These are phyloP conservation scores for Speleostelium caveatum DNA, from an alignment of 78 protist genomes.

Conservation along the genomic window DNA sequence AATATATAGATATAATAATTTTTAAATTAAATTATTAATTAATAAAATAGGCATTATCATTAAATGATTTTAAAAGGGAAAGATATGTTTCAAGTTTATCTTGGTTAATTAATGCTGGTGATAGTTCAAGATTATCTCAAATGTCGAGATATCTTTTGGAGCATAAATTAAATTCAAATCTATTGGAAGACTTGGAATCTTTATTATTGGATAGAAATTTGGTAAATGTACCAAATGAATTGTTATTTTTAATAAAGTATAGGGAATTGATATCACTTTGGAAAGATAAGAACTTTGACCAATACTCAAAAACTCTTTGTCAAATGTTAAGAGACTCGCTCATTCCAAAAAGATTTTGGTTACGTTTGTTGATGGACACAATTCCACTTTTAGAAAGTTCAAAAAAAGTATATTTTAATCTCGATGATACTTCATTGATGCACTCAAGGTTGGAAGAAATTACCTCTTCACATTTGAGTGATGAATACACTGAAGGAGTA, in stretches of 20 bases:
- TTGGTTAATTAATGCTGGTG: slow-evolving; percentile 49
- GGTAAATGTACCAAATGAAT: neutral
- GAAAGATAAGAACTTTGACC: slow-evolving; percentile 68
- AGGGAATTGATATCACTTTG: slow-evolving; percentile 40
- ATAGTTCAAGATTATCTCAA: slow-evolving; percentile 14
- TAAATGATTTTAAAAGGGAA: slow-evolving; percentile 32
- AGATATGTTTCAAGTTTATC: slow-evolving; percentile 59
- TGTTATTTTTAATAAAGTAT: slow-evolving; percentile 57
- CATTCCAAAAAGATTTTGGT: slow-evolving; percentile 53
- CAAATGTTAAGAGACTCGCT: slow-evolving; percentile 54
- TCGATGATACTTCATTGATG: slow-evolving; percentile 24
- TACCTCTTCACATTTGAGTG: slow-evolving; percentile 40
- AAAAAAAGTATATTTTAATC: slow-evolving; percentile 29
- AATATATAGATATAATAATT: neutral
- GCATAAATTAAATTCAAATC: slow-evolving; percentile 21
- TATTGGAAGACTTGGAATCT: slow-evolving; percentile 49
- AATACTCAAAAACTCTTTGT: slow-evolving; percentile 29
- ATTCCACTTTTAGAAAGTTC: slow-evolving; percentile 45
- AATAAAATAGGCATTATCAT: slow-evolving; percentile 12
- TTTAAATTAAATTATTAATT: neutral
- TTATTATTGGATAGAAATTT: neutral
- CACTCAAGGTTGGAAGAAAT: slow-evolving; percentile 35
- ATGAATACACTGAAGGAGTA: slow-evolving; percentile 26
- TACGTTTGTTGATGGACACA: slow-evolving; percentile 32
- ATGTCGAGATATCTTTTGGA: slow-evolving; percentile 19